Percentiles rank a stretch among this genome's conserved stretches.
These are phyloP conservation scores for Cydonia oblonga DNA, from an alignment of 331 rosid species.

Conservation along the genomic window DNA sequence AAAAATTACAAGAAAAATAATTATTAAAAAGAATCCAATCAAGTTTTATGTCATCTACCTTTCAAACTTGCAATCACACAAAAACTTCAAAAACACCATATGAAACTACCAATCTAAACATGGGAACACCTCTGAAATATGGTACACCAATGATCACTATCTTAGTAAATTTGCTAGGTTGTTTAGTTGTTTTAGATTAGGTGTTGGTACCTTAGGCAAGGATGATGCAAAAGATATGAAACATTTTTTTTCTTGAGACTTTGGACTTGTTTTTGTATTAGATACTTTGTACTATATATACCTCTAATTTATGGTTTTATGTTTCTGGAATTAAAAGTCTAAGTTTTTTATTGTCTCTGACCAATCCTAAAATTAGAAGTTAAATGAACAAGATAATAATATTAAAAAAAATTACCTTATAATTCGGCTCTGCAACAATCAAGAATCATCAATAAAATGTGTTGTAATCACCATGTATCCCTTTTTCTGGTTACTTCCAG, in stretches of 20 bases:
- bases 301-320: background rate
- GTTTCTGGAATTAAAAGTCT: background rate
- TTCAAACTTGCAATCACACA: background rate
- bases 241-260: background rate
- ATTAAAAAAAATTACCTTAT: too few relatives aligned
- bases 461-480: too few relatives aligned
- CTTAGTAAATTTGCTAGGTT: background rate
- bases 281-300: background rate
- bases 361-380: background rate
- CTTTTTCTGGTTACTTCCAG: too few relatives aligned
- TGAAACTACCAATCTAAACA: background rate
- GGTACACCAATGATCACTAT: background rate
- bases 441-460: too few relatives aligned
- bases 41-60: background rate
- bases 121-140: background rate
- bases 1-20: too few relatives aligned
- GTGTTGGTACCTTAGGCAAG: background rate
- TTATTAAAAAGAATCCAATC: too few relatives aligned
- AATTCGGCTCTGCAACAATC: too few relatives aligned
- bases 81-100: background rate
- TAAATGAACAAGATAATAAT: too few relatives aligned
- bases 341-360: background rate
- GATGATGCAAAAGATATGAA: background rate
- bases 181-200: background rate
- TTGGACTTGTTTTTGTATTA: background rate